Base-by-base conservation (phyloP, 179 eudicot genomes). In the Beta corolliflora region DNA sequence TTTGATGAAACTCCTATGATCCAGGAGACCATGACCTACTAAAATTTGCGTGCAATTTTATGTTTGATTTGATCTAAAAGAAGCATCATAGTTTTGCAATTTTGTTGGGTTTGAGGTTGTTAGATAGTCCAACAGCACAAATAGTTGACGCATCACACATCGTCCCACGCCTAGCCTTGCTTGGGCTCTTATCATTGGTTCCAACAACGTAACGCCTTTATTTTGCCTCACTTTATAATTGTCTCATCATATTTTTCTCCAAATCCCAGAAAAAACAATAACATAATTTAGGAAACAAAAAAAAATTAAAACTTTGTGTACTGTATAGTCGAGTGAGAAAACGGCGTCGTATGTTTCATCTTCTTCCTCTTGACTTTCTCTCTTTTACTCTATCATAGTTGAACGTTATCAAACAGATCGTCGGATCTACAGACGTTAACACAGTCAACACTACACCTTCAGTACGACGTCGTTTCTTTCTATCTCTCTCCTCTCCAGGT, bases 291-390 rank as follows among this genome's bases (percentile, higher is more conserved):
- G 15, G 5, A 52, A 31, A 31, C 36, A 25, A 18, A 44, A 7
- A 9, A 5, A 45, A 36, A 77, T 53, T 31, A 31, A 31, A 48
- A 48, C 53, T 48, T 7, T 48, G 11, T 48, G 10, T 46, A 46
- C 5, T 46, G 5, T 36, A 21, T 18, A 54, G 52, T 60, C 70
- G 36, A 14, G 19, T 58, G 14, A 15, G 9, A 56, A 58, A 77
- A 79, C 85, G 85, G 79, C 85, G 82, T 68, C 85, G 85, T 67
- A 19, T 46, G 44, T 2, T 12, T 79, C 85, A 3, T 74, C 82
- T 65, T 66, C 70, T 66, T 36, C 74, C 41, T 36, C 13, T 15
- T 41, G 52, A 7, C 71, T 73, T 61, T 65, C 78, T 80, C 74
- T 64, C 77, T 63, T 58, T 23, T 14, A 41, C 75, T 67, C 58